Evolutionary conservation across 139 green algal genomes (phyloP).

Genomic region (Yamagishiella unicocca): DNA sequence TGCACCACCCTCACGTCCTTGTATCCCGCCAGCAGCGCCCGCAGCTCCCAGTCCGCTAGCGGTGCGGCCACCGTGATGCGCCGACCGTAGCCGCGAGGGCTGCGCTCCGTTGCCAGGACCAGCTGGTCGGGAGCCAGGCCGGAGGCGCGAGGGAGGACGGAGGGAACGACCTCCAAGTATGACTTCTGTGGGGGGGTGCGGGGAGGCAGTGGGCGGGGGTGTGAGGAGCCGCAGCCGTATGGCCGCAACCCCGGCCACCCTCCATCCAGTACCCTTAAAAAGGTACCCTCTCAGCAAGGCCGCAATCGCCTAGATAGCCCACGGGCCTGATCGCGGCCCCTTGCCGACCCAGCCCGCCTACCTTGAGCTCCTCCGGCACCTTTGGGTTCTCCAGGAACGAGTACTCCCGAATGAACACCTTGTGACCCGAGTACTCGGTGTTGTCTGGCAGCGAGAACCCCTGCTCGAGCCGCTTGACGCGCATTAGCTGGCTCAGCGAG

Average conservation of each 20-base stretch:
- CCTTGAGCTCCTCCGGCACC: slow-evolving; percentile 46
- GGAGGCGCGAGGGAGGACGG: not conserved
- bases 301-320: not conserved
- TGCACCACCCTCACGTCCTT: not conserved
- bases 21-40: not conserved
- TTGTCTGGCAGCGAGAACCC: not conserved
- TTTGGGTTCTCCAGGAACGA: slow-evolving; percentile 48
- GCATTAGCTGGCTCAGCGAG: slow-evolving; percentile 42
- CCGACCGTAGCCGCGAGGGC: not conserved
- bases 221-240: not conserved
- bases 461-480: slow-evolving; percentile 21
- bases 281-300: not conserved
- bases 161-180: slow-evolving; percentile 23
- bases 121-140: not conserved
- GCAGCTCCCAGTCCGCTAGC: slow-evolving; percentile 5
- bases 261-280: not conserved
- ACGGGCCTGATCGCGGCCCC: not conserved
- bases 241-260: not conserved
- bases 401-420: slow-evolving; percentile 44
- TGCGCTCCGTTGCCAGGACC: not conserved
- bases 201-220: not conserved
- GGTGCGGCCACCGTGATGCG: slow-evolving; percentile 24
- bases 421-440: slow-evolving; percentile 14
- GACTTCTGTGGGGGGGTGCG: not conserved
- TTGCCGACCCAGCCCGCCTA: not conserved